Evolutionary conservation across 768 basidiomycete species (phyloP).

Genomic region (Podaxis sp.): DNA sequence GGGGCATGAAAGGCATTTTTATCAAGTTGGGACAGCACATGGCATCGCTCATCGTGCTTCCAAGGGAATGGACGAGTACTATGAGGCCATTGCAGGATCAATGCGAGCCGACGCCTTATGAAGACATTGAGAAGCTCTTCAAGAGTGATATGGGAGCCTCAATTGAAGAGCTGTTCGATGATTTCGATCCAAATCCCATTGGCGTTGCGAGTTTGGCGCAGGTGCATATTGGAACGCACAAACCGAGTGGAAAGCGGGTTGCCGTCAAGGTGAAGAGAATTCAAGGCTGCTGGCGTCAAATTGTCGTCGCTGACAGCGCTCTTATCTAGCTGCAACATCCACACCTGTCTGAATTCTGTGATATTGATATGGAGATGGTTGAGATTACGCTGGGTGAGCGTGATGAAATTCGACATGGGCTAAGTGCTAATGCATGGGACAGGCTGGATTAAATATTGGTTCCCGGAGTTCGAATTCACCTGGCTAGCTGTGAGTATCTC

Average conservation of each 20-base stretch:
- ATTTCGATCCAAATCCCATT: conserved; percentile 86
- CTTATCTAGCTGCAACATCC: conserved; percentile 79
- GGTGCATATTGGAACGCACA: conserved; percentile 83
- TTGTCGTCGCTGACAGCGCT: conserved; percentile 10
- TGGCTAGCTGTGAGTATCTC: conserved; percentile 69
- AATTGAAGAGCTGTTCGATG: conserved; percentile 74
- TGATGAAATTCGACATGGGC: not conserved
- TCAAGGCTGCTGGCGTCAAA: not conserved
- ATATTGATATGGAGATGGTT: conserved; percentile 88
- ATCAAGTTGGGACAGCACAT: conserved; percentile 92
- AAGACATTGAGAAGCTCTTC: conserved; percentile 76
- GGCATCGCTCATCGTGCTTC: conserved; percentile 59
- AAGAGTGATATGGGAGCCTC: conserved; percentile 72
- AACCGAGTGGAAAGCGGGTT: conserved; percentile 68
- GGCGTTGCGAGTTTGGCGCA: conserved; percentile 97
- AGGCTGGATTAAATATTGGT: conserved; percentile 89
- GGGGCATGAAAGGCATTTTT: conserved; percentile 57
- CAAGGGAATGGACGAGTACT: conserved; percentile 50
- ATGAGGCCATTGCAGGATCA: conserved; percentile 79
- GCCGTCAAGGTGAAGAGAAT: conserved; percentile 73
- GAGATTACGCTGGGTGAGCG: conserved; percentile 64
- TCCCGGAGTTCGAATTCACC: conserved; percentile 94
- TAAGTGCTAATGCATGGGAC: not conserved
- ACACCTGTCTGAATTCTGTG: conserved; percentile 86
- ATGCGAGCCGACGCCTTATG: conserved; percentile 85